Percentiles rank a stretch among this genome's conserved stretches.
Conservation (phyloP, 768 basidiomycete species). For the Boletus vermiculosoides region DNA sequence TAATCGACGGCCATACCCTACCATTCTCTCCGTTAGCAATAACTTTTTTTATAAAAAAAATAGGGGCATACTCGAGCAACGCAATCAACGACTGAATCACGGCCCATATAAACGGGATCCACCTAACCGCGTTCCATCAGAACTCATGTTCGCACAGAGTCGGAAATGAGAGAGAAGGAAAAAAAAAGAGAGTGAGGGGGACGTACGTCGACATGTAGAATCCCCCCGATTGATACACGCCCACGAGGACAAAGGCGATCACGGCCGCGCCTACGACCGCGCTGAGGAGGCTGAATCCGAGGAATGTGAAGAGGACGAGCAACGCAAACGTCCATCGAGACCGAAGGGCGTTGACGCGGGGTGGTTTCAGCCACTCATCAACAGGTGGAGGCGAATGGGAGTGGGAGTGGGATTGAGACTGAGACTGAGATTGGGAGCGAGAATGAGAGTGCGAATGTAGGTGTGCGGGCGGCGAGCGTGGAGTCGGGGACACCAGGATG, state of each 20-base stretch:
- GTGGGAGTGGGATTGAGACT: not conserved
- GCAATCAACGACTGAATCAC: conserved; percentile 41
- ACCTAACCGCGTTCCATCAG: conserved; percentile 12
- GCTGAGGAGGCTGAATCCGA: conserved; percentile 33
- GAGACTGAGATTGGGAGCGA: not conserved
- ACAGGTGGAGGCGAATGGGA: not conserved
- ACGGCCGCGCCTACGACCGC: conserved; percentile 41
- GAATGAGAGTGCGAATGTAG: not conserved
- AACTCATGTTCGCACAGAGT: not conserved
- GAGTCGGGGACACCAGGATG: not conserved
- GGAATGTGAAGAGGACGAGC: conserved; percentile 40
- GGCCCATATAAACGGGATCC: conserved; percentile 45
- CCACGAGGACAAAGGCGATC: conserved; percentile 38
- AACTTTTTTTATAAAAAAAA: not conserved
- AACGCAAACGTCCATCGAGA: conserved; percentile 41
- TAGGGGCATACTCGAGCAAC: conserved; percentile 35
- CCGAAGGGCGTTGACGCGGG: conserved; percentile 33
- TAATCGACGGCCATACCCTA: conserved; percentile 44
- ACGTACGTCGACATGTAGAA: conserved; percentile 44
- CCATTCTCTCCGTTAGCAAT: not conserved
- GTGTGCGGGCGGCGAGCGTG: not conserved
- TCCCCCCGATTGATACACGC: conserved; percentile 37
- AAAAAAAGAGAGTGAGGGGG: not conserved
- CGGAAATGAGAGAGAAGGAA: not conserved
- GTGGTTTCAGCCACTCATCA: conserved; percentile 15